A percentile compares a stretch with the other conserved stretches of the same genome.
phyloP scores from a whole-genome alignment of 1,139 yeast species.

The Suhomyces taliae region DNA sequence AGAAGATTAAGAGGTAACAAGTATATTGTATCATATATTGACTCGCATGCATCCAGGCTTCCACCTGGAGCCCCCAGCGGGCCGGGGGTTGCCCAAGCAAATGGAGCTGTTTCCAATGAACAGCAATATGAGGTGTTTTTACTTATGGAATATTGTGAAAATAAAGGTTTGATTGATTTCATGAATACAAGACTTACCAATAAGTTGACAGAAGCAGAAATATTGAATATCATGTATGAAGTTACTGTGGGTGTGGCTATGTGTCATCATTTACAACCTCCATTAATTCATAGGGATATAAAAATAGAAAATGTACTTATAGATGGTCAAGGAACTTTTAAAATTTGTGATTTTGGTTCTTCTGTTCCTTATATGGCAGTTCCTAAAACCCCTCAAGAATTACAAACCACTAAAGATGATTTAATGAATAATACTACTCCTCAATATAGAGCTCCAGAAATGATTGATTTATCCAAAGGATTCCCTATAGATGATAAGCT shows the following conservation, averaged over 20 bases:
- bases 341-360: slow-evolving; percentile 93
- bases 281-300: slow-evolving; percentile 88
- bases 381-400: slow-evolving; percentile 65
- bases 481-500: slow-evolving; percentile 91
- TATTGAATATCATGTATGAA: slow-evolving; percentile 79
- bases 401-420: slow-evolving; percentile 73
- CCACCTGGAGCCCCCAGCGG: slow-evolving; percentile 17
- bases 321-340: slow-evolving; percentile 68
- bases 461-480: slow-evolving; percentile 85
- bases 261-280: slow-evolving; percentile 83
- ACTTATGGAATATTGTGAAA: slow-evolving; percentile 87
- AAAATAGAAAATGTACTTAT: slow-evolving; percentile 93
- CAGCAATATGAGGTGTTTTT: slow-evolving; percentile 83
- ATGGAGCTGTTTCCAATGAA: slow-evolving; percentile 16
- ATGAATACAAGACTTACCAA: slow-evolving; percentile 90
- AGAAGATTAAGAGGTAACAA: slow-evolving; percentile 72
- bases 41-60: slow-evolving; percentile 88
- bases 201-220: slow-evolving; percentile 79
- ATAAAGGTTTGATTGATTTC: slow-evolving; percentile 85
- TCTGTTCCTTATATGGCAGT: slow-evolving; percentile 69
- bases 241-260: slow-evolving; percentile 79
- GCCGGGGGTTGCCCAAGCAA: slow-evolving; percentile 31
- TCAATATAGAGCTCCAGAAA: slow-evolving; percentile 96
- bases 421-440: slow-evolving; percentile 92
- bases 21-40: slow-evolving; percentile 85